Percentiles rank a stretch among this genome's conserved stretches.
Conservation (phyloP, 768 basidiomycete species). For the Kwoniella sp. region DNA sequence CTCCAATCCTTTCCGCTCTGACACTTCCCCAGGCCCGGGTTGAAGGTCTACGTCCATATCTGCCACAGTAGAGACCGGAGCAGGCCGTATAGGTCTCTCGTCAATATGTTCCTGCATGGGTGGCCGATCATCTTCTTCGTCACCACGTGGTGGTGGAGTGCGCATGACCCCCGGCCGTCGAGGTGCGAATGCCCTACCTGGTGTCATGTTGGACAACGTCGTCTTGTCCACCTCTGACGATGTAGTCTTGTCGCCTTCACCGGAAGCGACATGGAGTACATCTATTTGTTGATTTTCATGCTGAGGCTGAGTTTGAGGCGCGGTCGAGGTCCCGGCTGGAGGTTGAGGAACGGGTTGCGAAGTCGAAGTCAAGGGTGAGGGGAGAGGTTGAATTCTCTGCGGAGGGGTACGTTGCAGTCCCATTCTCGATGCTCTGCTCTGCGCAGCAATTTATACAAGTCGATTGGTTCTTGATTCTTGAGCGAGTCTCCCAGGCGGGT, state of each 20-base stretch:
- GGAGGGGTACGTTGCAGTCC: constrained; percentile 44
- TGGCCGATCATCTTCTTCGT: too few species aligned
- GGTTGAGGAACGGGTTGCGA: not conserved
- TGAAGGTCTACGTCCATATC: not conserved
- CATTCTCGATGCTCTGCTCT: constrained; percentile 17
- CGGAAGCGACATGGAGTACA: too few species aligned
- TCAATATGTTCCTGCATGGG: not conserved
- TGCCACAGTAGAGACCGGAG: not conserved
- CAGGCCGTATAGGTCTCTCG: constrained; percentile 22
- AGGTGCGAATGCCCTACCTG: constrained; percentile 30
- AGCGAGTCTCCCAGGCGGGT: too few species aligned
- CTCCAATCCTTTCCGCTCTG: not conserved
- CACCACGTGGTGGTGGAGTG: constrained; percentile 24
- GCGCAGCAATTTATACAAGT: too few species aligned
- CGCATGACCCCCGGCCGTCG: constrained; percentile 34
- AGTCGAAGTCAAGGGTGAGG: constrained; percentile 3
- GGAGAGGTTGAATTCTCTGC: constrained; percentile 9
- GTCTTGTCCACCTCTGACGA: constrained; percentile 7
- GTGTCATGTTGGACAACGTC: constrained; percentile 14
- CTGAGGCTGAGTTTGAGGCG: too few species aligned
- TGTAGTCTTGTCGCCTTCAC: not conserved
- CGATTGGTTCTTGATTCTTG: constrained; percentile 1
- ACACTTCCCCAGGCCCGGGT: too few species aligned
- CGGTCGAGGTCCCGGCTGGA: not conserved
- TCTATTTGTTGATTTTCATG: too few species aligned